These are phyloP conservation scores for Pluteus cervinus DNA, from an alignment of 768 basidiomycete species.

Conservation along the genomic window DNA sequence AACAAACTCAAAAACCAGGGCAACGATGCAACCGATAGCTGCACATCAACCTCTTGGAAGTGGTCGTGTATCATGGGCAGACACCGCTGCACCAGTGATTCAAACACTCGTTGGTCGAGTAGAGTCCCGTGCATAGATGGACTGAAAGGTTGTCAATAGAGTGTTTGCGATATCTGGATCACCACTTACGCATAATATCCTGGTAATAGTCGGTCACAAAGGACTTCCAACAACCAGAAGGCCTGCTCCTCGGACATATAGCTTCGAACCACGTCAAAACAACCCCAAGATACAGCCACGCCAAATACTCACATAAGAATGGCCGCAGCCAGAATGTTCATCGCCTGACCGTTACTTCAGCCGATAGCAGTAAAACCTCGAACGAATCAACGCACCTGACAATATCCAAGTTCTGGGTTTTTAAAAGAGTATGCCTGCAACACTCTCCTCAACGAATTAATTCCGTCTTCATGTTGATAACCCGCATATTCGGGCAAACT, in stretches of 20 bases:
- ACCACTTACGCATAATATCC: slow-evolving; percentile 87
- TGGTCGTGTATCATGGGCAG: slow-evolving; percentile 93
- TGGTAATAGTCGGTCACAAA: slow-evolving; percentile 91
- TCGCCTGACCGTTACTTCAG: slow-evolving; percentile 50
- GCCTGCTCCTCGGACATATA: slow-evolving; percentile 99
- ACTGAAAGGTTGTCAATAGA: slow-evolving; percentile 31
- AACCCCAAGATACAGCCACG: background rate
- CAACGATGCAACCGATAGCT: slow-evolving; percentile 92
- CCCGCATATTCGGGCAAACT: slow-evolving; percentile 96
- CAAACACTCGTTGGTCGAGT: slow-evolving; percentile 97
- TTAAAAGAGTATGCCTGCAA: slow-evolving; percentile 93
- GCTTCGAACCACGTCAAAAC: slow-evolving; percentile 31
- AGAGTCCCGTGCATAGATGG: slow-evolving; percentile 99
- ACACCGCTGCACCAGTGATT: slow-evolving; percentile 83
- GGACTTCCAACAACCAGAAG: slow-evolving; percentile 93
- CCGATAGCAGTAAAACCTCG: slow-evolving; percentile 1
- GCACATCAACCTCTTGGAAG: slow-evolving; percentile 87
- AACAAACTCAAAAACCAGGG: slow-evolving; percentile 98
- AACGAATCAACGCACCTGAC: slow-evolving; percentile 53
- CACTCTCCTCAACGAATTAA: slow-evolving; percentile 78
- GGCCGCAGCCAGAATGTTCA: slow-evolving; percentile 98
- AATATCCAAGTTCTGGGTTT: slow-evolving; percentile 93
- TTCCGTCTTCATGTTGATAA: slow-evolving; percentile 88
- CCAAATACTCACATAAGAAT: slow-evolving; percentile 66
- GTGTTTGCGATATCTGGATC: background rate